Base-by-base conservation (phyloP, 352 stramenopile genomes). In the Globisporangium nagaii region DNA sequence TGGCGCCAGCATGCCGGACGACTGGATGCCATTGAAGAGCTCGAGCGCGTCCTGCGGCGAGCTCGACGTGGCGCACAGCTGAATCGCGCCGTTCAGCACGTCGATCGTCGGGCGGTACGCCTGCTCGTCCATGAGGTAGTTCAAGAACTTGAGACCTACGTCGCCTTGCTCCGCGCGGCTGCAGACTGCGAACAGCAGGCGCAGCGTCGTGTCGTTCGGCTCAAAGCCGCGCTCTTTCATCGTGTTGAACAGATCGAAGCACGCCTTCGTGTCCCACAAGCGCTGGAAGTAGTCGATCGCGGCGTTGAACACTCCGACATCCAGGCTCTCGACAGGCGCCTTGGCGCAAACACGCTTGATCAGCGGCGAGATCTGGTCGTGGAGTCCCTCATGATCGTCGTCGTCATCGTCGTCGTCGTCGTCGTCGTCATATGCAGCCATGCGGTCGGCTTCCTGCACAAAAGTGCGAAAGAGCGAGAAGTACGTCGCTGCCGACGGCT, bases 281-380 rank as follows among this genome's bases (percentile, higher is more conserved):
- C 57, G 68, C 15, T 84, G 68, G 22, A 82, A 82, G 44, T 71
- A 87, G 48, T 88, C 79, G 36, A 92, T 73, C 2, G 66, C 79
- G 24, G 79, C 72, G 52, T 90, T 90, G 31, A 83, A 79, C 25
- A 88, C 81, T 17, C 68, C 70, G 13, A 66, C 43, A 17, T 84
- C 67, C 20, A 92, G 39, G 15, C 57, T 61, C 12, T 59, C 28
- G 4, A 56, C 9, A 0, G 73, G 66, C 10, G 71, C 70, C 17
- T 79, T 65, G 24, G 50, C 61, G 28, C 79, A 92, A 8, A 78
- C 72, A 7, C 52, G 65, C 28, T 70, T 69, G 36, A 92, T 70
- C 32, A 80, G 58, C 42, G 36, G 7, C 65, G 46, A 9, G 64
- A 64, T 43, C 42, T 44, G 42, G 10, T 45, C 6, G 20, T 42